Base-by-base conservation (phyloP, 257 asterid genomes). In the Paulownia fortunei region DNA sequence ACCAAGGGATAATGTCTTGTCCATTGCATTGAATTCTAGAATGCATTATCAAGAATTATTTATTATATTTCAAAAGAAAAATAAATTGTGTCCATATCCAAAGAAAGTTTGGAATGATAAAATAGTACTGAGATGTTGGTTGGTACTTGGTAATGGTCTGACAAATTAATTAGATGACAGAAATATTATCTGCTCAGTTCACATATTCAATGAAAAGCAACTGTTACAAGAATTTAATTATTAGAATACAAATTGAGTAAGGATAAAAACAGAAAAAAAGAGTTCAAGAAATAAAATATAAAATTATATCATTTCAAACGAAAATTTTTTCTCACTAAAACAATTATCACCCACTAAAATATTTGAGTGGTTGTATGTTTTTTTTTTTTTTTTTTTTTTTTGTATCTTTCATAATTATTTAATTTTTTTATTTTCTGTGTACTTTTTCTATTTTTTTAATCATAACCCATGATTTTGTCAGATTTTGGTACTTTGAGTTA, bases 51-150 rank as follows among this genome's bases (percentile, higher is more conserved):
- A 61, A 46, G 64, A 34, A 60, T 69, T 59, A 81, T 61, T 39
- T 60, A 27, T 37, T 59, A 19, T 47, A 12, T 18, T 68, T 52
- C 18, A 5, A 66, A 32, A 67, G 32, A 42, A 7, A 64, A 79
- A 18, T 54, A 52, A 63, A 61, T 39, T 10, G 2, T 24, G 54
- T 52, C 37, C 75, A 66, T 74, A 49, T 47, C 77, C 54, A 44
- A 76, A 81, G 24, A 69, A 37, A 51, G 34, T 13, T 36, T 32
- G 58, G 76, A 69, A 56, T 30, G 58, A 66, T 18, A 58, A 32
- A 75, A 65, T 75, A 74, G 4, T 47, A 74, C 23, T 47, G 69
- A 74, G 72, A 59, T 74, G 80, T 74, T 80, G 80, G 80, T 74
- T 74, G 73, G 77, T 73, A 30, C 72, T 69, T 23, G 66, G 55